Conservation (phyloP, 495 filamentous ascomycete genomes). For the Copromyces sp. region DNA sequence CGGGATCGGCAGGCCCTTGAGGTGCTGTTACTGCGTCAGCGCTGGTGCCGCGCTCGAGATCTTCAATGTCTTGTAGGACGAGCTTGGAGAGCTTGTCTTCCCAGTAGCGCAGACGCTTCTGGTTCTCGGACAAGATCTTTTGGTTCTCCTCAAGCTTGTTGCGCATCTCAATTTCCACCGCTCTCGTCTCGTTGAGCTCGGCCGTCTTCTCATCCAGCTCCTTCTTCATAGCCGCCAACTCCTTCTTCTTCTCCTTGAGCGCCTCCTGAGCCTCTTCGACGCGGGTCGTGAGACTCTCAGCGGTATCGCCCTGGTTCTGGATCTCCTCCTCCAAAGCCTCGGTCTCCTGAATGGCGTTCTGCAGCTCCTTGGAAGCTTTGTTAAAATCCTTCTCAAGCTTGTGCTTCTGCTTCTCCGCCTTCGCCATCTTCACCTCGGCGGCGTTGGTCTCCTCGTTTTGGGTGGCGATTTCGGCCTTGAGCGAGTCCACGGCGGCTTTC, state of each 20-base stretch:
- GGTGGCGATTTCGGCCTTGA: constrained; percentile 76
- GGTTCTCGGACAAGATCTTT: constrained; percentile 76
- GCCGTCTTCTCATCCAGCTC: constrained; percentile 80
- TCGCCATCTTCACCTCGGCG: constrained; percentile 74
- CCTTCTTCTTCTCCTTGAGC: constrained; percentile 67
- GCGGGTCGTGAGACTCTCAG: constrained; percentile 57
- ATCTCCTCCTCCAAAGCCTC: constrained; percentile 68
- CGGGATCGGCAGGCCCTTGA: constrained; percentile 11
- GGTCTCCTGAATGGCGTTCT: constrained; percentile 56
- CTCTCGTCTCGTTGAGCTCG: constrained; percentile 82
- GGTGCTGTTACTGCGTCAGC: neutral
- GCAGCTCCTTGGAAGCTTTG: constrained; percentile 67
- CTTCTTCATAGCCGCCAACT: constrained; percentile 66
- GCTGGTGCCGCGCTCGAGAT: constrained; percentile 34
- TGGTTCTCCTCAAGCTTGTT: constrained; percentile 96
- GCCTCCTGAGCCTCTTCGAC: constrained; percentile 83
- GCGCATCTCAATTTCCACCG: constrained; percentile 92
- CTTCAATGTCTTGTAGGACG: constrained; percentile 64
- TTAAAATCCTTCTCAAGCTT: constrained; percentile 77
- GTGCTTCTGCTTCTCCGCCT: constrained; percentile 81
- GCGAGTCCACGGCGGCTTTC: constrained; percentile 84
- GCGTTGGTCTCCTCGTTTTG: constrained; percentile 71
- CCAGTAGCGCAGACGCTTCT: constrained; percentile 77
- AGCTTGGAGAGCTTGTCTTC: constrained; percentile 78
- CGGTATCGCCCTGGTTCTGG: constrained; percentile 60